A percentile compares a stretch with the other conserved stretches of the same genome.
These are phyloP conservation scores for Aspergillus cavernicola DNA, from an alignment of 495 filamentous ascomycete species.

Conservation along the genomic window DNA sequence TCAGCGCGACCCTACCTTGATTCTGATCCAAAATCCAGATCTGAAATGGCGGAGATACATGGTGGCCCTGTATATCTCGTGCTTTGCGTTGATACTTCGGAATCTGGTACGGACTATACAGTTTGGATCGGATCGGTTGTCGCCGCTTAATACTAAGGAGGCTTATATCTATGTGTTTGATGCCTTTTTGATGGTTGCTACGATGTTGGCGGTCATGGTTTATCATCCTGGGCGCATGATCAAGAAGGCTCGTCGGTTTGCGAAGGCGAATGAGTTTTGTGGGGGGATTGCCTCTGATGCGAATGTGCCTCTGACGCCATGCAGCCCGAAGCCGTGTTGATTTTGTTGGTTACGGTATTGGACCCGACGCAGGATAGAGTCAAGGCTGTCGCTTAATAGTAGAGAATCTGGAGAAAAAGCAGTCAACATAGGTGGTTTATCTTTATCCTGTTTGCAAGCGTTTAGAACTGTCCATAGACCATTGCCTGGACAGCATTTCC, in stretches of 20 bases:
- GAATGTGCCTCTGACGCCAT: too few species aligned
- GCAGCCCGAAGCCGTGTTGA: too few species aligned
- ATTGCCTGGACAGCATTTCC: too few species aligned
- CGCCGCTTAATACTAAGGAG: constrained; percentile 29
- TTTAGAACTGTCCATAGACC: too few species aligned
- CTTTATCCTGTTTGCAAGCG: too few species aligned
- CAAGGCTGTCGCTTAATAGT: too few species aligned
- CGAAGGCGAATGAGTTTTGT: neutral
- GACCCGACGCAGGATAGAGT: too few species aligned
- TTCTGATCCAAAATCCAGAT: constrained; percentile 13
- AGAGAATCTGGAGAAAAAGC: too few species aligned
- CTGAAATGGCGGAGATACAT: constrained; percentile 31
- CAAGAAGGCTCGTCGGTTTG: constrained; percentile 14
- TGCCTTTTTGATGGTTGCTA: constrained; percentile 30
- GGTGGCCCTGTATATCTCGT: constrained; percentile 36
- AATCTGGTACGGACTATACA: constrained; percentile 42
- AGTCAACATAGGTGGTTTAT: too few species aligned
- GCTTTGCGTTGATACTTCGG: constrained; percentile 35
- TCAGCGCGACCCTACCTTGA: neutral
- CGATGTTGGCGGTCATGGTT: constrained; percentile 22
- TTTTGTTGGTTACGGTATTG: too few species aligned
- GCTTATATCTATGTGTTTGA: constrained; percentile 41
- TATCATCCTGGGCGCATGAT: constrained; percentile 35
- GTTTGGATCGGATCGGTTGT: constrained; percentile 24
- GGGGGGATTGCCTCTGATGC: too few species aligned